These are phyloP conservation scores for Tulasnella sp. DNA, from an alignment of 768 basidiomycete species.

Conservation along the genomic window DNA sequence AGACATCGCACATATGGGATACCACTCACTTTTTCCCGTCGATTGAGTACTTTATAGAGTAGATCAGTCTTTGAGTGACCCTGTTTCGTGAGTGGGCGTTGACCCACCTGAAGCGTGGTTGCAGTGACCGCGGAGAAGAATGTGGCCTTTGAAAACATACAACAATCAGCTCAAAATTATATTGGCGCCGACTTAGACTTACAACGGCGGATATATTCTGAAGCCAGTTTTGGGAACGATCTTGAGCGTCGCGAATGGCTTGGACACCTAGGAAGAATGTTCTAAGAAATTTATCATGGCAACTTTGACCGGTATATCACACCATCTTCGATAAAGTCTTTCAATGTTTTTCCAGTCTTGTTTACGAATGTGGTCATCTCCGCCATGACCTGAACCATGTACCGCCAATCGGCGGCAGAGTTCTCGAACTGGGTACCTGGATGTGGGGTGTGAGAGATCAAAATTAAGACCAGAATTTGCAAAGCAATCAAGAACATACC, in stretches of 20 bases:
- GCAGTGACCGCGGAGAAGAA: background rate
- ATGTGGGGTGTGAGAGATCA: background rate
- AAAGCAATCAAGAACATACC: slow-evolving; percentile 40
- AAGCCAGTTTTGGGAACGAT: slow-evolving; percentile 1
- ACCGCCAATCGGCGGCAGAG: background rate
- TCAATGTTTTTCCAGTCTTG: background rate
- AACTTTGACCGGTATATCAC: background rate
- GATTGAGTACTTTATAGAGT: background rate
- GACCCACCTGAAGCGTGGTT: background rate
- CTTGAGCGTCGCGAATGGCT: slow-evolving; percentile 48
- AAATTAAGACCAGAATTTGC: background rate
- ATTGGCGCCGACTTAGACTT: background rate
- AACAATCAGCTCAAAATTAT: background rate
- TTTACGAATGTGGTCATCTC: background rate
- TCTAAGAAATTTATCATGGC: background rate
- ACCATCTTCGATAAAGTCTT: background rate
- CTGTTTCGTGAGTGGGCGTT: background rate
- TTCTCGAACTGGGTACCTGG: background rate
- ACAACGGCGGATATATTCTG: slow-evolving; percentile 24
- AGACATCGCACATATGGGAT: no score
- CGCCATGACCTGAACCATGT: background rate
- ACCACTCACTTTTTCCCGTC: background rate
- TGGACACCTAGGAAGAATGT: slow-evolving; percentile 52
- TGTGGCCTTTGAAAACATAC: background rate
- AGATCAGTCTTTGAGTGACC: background rate